Base-by-base conservation (phyloP, 1,284 basidiomycete species). In the Salmacisia buchloeana region DNA sequence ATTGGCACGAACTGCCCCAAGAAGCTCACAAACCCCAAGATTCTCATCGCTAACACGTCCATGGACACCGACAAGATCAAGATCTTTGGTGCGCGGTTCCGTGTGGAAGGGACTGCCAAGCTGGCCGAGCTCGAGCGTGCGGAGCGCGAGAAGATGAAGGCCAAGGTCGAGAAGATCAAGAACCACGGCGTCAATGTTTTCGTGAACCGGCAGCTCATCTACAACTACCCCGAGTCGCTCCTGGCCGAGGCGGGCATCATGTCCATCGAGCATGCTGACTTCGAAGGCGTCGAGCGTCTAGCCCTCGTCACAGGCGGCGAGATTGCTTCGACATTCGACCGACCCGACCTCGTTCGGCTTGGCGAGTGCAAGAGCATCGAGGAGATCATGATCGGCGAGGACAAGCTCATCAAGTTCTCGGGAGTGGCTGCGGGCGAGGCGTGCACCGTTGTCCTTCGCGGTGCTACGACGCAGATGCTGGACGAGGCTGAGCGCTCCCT, bases 61-160 rank as follows among this genome's bases (percentile, higher is more conserved):
- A 97, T 98, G 96, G 94, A 98, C 83, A 98, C 96, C 34, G 96
- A 98, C 83, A 98, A 98, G 83, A 96, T 98, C 84, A 98, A 98
- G 83, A 90, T 98, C 63, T 98, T 98, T 75, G 96, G 94, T 59
- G 94, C 96, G 0, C 87, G 93, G 33, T 88, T 98, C 61, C 92
- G 94, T 80, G 94, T 98, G 13, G 93, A 97, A 75, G 86, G 91
- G 35, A 97, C 96, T 0, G 90, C 92, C 63, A 96, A 98, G 83
- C 86, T 98, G 3, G 96, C 96, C 27, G 96, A 99, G 81, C 87
- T 98, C 6, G 96, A 99, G 82, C 88, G 94, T 15, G 94, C 94
- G 5, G 94, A 97, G 82, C 85, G 88, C 87, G 94, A 97, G 83
- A 98, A 98, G 86, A 98, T 98, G 94, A 97, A 96, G 83, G 88